phyloP scores from a whole-genome alignment of 495 filamentous ascomycete species.

The Jackrogersella minutella region DNA sequence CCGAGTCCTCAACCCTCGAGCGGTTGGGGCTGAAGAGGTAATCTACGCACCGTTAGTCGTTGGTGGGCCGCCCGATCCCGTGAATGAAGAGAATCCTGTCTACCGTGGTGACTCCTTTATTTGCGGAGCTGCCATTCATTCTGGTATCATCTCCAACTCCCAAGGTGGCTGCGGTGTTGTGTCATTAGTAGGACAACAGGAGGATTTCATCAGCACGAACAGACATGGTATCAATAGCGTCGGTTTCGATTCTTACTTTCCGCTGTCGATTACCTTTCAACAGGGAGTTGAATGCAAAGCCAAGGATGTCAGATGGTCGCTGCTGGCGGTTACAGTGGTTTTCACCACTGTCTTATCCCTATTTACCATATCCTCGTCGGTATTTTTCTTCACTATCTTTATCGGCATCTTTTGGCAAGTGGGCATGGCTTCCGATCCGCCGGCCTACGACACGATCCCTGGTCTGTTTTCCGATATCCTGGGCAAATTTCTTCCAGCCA shows the following conservation, averaged over 20 bases:
- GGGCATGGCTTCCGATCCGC: constrained; percentile 79
- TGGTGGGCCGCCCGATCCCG: constrained; percentile 68
- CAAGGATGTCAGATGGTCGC: constrained; percentile 73
- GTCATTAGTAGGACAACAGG: constrained; percentile 70
- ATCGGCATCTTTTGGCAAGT: constrained; percentile 79
- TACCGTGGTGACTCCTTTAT: constrained; percentile 88
- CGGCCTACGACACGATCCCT: constrained; percentile 58
- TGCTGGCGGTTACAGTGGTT: constrained; percentile 75
- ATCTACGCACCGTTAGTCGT: constrained; percentile 76
- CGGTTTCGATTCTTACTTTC: constrained; percentile 79
- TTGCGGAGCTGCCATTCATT: constrained; percentile 81
- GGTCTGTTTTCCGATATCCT: constrained; percentile 72
- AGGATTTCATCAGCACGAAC: constrained; percentile 65
- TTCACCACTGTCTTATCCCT: constrained; percentile 73
- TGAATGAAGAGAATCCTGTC: constrained; percentile 54
- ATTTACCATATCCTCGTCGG: constrained; percentile 69
- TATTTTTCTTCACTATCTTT: constrained; percentile 78
- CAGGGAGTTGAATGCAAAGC: constrained; percentile 60
- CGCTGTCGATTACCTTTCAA: constrained; percentile 74
- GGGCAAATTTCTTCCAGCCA: constrained; percentile 78
- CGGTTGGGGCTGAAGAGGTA: constrained; percentile 76
- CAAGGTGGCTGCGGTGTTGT: constrained; percentile 81
- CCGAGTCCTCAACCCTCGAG: constrained; percentile 72
- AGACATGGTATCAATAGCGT: constrained; percentile 72
- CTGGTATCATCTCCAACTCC: constrained; percentile 71